Evolutionary conservation across 768 basidiomycete species (phyloP).

Genomic region (Russula griseocarnosa): DNA sequence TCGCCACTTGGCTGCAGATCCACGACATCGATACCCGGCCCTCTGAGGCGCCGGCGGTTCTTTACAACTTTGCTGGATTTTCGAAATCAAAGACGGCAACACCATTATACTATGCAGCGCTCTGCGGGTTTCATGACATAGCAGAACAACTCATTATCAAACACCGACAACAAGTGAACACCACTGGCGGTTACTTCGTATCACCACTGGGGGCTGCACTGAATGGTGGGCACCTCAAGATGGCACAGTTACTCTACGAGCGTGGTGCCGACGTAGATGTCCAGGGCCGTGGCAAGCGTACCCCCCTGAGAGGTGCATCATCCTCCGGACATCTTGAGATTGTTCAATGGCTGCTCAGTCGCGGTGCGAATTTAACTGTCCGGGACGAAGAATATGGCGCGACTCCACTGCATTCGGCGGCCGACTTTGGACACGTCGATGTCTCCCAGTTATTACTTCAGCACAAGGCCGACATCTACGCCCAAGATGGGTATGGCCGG

Average conservation of each 20-base stretch:
- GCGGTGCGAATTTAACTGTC: not conserved
- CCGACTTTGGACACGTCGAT: not conserved
- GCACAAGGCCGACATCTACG: not conserved
- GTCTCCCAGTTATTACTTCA: not conserved
- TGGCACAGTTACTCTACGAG: not conserved
- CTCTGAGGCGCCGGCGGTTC: rapidly evolving
- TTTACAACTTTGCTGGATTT: not conserved
- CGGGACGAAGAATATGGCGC: rapidly evolving
- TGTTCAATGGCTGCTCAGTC: not conserved
- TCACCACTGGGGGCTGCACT: constrained; percentile 5
- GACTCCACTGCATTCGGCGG: not conserved
- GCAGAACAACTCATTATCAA: too few species aligned
- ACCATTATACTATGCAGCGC: not conserved
- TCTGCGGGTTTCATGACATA: too few species aligned
- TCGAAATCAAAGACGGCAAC: not conserved
- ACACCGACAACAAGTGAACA: too few species aligned
- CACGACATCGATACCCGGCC: not conserved
- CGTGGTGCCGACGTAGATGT: not conserved
- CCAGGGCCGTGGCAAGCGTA: rapidly evolving
- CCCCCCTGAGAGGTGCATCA: not conserved
- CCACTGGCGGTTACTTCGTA: not conserved
- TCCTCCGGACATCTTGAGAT: not conserved
- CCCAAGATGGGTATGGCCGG: not conserved
- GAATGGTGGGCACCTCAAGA: not conserved
- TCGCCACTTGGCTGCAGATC: not conserved